Conservation (phyloP, 2,329 filamentous ascomycete genomes). For the Drechmeria coniospora region DNA sequence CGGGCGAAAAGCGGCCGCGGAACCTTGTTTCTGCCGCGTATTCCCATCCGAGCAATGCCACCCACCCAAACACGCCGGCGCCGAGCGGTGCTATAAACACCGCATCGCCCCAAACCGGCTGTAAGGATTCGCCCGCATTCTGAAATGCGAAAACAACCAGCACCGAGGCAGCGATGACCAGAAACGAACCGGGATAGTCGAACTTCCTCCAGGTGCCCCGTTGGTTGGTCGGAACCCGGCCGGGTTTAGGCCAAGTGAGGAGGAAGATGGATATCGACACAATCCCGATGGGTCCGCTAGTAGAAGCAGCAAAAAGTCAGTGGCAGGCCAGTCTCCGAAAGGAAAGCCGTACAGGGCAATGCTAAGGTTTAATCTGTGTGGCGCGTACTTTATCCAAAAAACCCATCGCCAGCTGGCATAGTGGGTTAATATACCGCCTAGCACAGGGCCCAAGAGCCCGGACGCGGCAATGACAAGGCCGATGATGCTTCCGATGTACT, state of each 20-base stretch:
- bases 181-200: slow-evolving; percentile 36
- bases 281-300: slow-evolving; percentile 33
- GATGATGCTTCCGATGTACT: slow-evolving; percentile 29
- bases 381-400: slow-evolving; percentile 42
- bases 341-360: too few relatives aligned
- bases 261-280: slow-evolving; percentile 31
- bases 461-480: slow-evolving; percentile 32
- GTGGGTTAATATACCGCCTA: slow-evolving; percentile 34
- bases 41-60: slow-evolving; percentile 14
- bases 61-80: slow-evolving; percentile 14
- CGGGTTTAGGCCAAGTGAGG: slow-evolving; percentile 31
- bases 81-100: slow-evolving; percentile 17
- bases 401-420: slow-evolving; percentile 37
- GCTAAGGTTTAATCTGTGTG: not conserved
- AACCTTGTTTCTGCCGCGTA: slow-evolving; percentile 10
- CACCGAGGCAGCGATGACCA: slow-evolving; percentile 36
- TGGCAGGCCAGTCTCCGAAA: not conserved
- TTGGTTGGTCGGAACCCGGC: slow-evolving; percentile 21
- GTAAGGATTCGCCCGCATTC: slow-evolving; percentile 22
- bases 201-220: slow-evolving; percentile 31
- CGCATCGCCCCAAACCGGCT: slow-evolving; percentile 26
- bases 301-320: too few relatives aligned
- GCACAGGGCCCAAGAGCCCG: slow-evolving; percentile 34
- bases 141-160: slow-evolving; percentile 45
- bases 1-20: slow-evolving; percentile 17